These are phyloP conservation scores for Xylariaceae sp. DNA, from an alignment of 2,329 filamentous ascomycete species.

Conservation along the genomic window DNA sequence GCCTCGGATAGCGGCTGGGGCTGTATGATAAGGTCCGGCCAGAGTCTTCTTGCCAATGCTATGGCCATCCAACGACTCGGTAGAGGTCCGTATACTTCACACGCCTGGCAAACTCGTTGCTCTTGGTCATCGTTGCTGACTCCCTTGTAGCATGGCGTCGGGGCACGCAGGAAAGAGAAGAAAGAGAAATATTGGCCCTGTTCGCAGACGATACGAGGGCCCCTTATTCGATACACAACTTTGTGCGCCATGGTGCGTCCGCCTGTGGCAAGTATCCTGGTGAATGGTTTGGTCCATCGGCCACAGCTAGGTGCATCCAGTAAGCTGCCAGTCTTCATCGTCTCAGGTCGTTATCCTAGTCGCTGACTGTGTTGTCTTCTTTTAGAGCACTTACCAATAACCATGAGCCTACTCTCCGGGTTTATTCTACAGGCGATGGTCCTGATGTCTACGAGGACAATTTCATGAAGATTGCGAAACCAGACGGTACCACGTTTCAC, in stretches of 20 bases:
- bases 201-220: slow-evolving; percentile 85
- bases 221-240: slow-evolving; percentile 91
- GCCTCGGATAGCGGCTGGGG: slow-evolving; percentile 95
- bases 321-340: slow-evolving; percentile 41
- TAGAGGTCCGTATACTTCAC: slow-evolving; percentile 53
- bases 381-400: slow-evolving; percentile 67
- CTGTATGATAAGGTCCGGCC: slow-evolving; percentile 96
- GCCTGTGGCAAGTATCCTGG: slow-evolving; percentile 92
- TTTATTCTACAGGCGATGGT: slow-evolving; percentile 86
- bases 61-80: slow-evolving; percentile 68
- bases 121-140: slow-evolving; percentile 19
- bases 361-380: slow-evolving; percentile 12
- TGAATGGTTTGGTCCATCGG: slow-evolving; percentile 98
- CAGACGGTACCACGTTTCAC: slow-evolving; percentile 60
- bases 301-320: slow-evolving; percentile 91
- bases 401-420: slow-evolving; percentile 60
- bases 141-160: slow-evolving; percentile 65
- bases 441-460: slow-evolving; percentile 90
- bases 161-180: slow-evolving; percentile 51
- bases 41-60: slow-evolving; percentile 86
- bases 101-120: background rate
- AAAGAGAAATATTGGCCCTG: slow-evolving; percentile 66
- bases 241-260: slow-evolving; percentile 79
- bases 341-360: background rate
- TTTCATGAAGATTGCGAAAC: slow-evolving; percentile 71